These are phyloP conservation scores for Canariomyces notabilis DNA, from an alignment of 2,329 filamentous ascomycete species.

Conservation along the genomic window DNA sequence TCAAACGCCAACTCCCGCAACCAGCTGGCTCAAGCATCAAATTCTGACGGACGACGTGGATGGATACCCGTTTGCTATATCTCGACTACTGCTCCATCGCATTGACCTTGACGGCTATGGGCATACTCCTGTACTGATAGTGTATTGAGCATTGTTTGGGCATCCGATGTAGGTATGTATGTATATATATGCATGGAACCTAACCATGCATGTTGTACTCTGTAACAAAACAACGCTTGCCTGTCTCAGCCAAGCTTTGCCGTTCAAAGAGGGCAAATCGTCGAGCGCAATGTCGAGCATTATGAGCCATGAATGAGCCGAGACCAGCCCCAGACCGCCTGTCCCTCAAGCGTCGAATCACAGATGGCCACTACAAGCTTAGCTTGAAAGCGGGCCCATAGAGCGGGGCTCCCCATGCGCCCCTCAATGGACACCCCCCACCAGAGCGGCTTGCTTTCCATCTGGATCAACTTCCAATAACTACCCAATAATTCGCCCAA, in stretches of 20 bases:
- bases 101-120: background rate
- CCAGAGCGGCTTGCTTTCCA: conserved; percentile 12
- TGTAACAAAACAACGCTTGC: background rate
- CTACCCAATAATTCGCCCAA: conserved; percentile 18
- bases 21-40: background rate
- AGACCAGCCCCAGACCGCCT: conserved; percentile 24
- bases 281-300: conserved; percentile 3
- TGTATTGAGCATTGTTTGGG: conserved; percentile 9
- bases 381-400: conserved; percentile 18
- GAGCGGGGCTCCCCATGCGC: conserved; percentile 22
- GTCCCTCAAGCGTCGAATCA: conserved; percentile 20
- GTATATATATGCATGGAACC: background rate
- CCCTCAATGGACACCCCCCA: conserved; percentile 20
- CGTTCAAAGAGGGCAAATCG: conserved; percentile 4
- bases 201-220: too few relatives aligned
- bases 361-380: conserved; percentile 10
- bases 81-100: background rate
- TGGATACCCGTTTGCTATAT: conserved; percentile 10
- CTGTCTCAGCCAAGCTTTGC: background rate
- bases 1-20: background rate
- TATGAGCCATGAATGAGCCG: conserved; percentile 22
- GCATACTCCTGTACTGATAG: conserved; percentile 19
- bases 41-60: background rate
- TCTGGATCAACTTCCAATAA: conserved; percentile 9
- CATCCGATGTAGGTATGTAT: background rate